Conservation (phyloP, 371 early-diverging fungal species). For the Circinella umbellata region DNA sequence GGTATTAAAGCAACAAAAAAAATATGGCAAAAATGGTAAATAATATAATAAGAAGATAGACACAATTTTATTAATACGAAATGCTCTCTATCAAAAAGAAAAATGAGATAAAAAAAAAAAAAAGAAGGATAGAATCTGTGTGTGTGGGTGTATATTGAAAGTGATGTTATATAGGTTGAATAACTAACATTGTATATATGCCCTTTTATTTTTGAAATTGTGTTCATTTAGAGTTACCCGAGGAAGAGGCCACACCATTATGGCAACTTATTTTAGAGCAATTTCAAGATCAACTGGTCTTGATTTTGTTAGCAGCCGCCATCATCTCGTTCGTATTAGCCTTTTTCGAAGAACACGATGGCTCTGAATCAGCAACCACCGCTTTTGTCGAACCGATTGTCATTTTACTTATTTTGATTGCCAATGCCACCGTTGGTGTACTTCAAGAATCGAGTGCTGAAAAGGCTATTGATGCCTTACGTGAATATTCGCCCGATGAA, state of each 20-base stretch:
- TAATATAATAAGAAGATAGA: too few species aligned
- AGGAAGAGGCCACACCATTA: conserved; percentile 88
- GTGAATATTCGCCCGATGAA: conserved; percentile 95
- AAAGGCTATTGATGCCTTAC: conserved; percentile 95
- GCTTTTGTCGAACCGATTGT: conserved; percentile 98
- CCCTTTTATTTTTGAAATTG: background rate
- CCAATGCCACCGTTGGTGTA: conserved; percentile 97
- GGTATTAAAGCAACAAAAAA: conserved; percentile 55
- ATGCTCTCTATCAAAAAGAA: background rate
- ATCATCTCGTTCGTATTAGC: conserved; percentile 93
- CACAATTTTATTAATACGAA: background rate
- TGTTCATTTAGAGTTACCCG: conserved; percentile 65
- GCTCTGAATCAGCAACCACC: conserved; percentile 53
- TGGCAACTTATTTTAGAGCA: conserved; percentile 94
- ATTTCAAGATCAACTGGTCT: conserved; percentile 96
- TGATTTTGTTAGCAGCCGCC: conserved; percentile 93
- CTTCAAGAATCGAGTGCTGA: conserved; percentile 96
- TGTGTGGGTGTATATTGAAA: too few species aligned
- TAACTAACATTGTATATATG: background rate
- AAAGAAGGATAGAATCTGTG: too few species aligned
- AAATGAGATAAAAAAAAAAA: background rate
- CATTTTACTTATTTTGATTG: conserved; percentile 94
- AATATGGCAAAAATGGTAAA: conserved; percentile 81
- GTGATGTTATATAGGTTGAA: too few species aligned
- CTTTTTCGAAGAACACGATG: conserved; percentile 78